Evolutionary conservation across 768 basidiomycete genomes (phyloP).

Genomic region (Termitomyces sp.): DNA sequence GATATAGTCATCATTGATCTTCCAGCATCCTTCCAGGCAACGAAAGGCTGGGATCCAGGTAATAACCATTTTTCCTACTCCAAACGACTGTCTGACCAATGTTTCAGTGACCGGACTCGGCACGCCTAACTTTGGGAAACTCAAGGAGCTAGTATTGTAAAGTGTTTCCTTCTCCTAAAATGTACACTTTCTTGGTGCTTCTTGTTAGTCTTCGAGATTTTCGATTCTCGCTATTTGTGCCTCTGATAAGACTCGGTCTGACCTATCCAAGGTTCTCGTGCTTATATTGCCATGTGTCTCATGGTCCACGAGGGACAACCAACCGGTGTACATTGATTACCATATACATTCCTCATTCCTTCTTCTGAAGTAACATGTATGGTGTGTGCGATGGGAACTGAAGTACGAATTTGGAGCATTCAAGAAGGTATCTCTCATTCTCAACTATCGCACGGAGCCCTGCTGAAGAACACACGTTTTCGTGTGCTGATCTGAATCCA

Average conservation of each 20-base stretch:
- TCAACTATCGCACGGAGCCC: not conserved
- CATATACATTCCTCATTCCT: not conserved
- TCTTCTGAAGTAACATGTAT: not conserved
- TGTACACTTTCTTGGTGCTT: conserved; percentile 1
- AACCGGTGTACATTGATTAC: not conserved
- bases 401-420: not conserved
- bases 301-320: not conserved
- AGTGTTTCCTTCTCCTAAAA: not conserved
- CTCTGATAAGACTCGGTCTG: not conserved
- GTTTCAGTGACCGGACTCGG: conserved; percentile 49
- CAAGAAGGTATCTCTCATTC: not conserved
- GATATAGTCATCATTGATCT: not conserved
- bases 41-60: conserved; percentile 61
- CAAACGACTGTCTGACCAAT: not conserved
- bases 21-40: conserved; percentile 26
- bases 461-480: not conserved
- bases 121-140: conserved; percentile 45
- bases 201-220: not conserved
- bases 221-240: not conserved
- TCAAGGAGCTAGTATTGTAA: conserved; percentile 32
- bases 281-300: not conserved
- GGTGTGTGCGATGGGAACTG: not conserved
- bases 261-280: not conserved
- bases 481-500: not conserved
- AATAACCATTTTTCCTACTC: not conserved